phyloP scores from a whole-genome alignment of 352 stramenopile genomes.

The Globisporangium canariense region DNA sequence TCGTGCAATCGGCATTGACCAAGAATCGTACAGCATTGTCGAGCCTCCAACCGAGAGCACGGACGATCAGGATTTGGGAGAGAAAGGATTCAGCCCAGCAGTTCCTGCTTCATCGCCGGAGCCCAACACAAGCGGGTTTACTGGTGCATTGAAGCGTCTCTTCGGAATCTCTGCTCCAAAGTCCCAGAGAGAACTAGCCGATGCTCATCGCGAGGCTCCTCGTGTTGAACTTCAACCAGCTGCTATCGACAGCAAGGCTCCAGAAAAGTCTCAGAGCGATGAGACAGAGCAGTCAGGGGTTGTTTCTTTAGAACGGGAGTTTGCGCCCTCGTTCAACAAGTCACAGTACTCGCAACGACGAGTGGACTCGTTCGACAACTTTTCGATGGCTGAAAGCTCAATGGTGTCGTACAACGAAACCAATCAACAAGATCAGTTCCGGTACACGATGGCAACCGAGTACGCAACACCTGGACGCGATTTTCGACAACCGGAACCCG shows the following conservation, averaged over 20 bases:
- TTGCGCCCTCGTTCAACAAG: background rate
- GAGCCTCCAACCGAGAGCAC: conserved; percentile 26
- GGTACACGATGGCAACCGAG: conserved; percentile 31
- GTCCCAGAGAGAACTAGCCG: background rate
- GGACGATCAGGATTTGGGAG: background rate
- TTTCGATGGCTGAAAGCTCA: conserved; percentile 14
- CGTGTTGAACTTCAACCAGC: background rate
- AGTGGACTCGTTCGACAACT: conserved; percentile 9
- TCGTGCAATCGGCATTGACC: conserved; percentile 20
- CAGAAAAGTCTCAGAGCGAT: background rate
- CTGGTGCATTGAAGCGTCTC: conserved; percentile 59
- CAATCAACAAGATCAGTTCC: conserved; percentile 18
- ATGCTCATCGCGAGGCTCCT: background rate
- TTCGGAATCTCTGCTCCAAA: conserved; percentile 51
- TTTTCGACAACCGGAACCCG: background rate
- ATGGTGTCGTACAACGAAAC: conserved; percentile 6
- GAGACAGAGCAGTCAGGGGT: background rate
- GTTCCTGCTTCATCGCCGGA: conserved; percentile 1
- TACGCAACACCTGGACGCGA: background rate
- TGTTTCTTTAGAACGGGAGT: background rate
- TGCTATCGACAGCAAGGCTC: background rate
- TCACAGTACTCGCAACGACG: background rate
- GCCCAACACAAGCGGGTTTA: conserved; percentile 29
- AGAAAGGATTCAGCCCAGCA: background rate
- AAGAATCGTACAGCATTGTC: conserved; percentile 56